Evolutionary conservation across 306 rosid species (phyloP).

Genomic region (Vicia faba): DNA sequence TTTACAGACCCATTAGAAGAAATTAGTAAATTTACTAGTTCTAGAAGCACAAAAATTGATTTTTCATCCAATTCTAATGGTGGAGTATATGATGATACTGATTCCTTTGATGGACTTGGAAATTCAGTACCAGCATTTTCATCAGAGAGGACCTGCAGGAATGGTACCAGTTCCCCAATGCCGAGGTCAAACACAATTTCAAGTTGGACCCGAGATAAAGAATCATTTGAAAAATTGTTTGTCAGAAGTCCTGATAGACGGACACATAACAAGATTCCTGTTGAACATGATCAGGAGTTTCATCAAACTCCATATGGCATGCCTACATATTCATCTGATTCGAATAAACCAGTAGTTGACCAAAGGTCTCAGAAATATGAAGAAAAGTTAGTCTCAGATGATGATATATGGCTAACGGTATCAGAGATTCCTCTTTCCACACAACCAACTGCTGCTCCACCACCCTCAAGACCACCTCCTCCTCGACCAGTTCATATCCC

Average conservation of each 20-base stretch:
- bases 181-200: constrained; percentile 53
- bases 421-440: constrained; percentile 93
- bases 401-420: constrained; percentile 85
- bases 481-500: constrained; percentile 77
- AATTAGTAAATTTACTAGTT: constrained; percentile 63
- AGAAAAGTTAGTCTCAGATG: constrained; percentile 58
- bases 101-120: constrained; percentile 81
- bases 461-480: constrained; percentile 99
- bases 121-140: constrained; percentile 71
- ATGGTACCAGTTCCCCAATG: constrained; percentile 54
- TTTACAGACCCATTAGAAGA: constrained; percentile 69
- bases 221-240: constrained; percentile 51
- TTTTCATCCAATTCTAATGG: constrained; percentile 55
- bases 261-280: constrained; percentile 54
- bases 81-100: constrained; percentile 58
- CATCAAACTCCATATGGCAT: constrained; percentile 57
- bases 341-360: constrained; percentile 55
- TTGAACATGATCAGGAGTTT: constrained; percentile 60
- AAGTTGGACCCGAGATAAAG: constrained; percentile 56
- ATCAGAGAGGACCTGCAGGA: constrained; percentile 61
- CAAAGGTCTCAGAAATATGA: constrained; percentile 61
- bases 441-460: constrained; percentile 91
- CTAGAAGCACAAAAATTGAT: constrained; percentile 56
- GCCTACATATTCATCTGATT: constrained; percentile 62
- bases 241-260: constrained; percentile 63